phyloP scores from a whole-genome alignment of 768 basidiomycete species.

The Inosperma sp. region DNA sequence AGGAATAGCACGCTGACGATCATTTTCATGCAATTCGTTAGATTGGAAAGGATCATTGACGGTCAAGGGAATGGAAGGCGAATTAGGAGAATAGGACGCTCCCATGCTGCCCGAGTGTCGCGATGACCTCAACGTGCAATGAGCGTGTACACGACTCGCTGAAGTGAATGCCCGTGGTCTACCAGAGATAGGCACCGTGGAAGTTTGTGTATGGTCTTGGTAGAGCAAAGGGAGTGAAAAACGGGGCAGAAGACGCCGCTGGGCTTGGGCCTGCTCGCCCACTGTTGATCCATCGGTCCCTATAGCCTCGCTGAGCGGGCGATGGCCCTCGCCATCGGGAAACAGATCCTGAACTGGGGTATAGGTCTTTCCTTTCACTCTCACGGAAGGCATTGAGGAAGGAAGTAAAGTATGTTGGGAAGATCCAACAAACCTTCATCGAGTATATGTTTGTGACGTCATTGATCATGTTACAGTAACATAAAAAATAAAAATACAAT shows the following conservation, averaged over 20 bases:
- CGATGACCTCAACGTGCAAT: conserved; percentile 20
- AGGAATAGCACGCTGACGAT: conserved; percentile 41
- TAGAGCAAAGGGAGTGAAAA: conserved; percentile 17
- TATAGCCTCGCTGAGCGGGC: not conserved
- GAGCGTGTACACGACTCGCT: conserved; percentile 34
- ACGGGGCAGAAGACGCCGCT: conserved; percentile 10
- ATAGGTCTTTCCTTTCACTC: conserved; percentile 37
- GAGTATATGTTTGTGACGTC: not conserved
- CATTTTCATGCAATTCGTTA: conserved; percentile 30
- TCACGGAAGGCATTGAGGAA: conserved; percentile 44
- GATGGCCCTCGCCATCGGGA: not conserved
- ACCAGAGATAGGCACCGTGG: conserved; percentile 9
- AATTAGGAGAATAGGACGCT: not conserved
- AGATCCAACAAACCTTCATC: not conserved
- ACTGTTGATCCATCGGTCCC: not conserved
- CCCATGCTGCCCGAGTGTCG: conserved; percentile 1
- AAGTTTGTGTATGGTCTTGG: conserved; percentile 1
- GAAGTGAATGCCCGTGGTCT: conserved; percentile 30
- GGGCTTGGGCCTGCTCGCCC: not conserved
- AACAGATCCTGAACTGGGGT: conserved; percentile 22
- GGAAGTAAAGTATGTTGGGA: not conserved
- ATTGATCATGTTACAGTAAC: not conserved
- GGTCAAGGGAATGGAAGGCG: conserved; percentile 4
- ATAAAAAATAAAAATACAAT: not conserved
- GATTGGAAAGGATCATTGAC: conserved; percentile 11